Base-by-base conservation (phyloP, 495 filamentous ascomycete genomes). In the Podospora sp. region DNA sequence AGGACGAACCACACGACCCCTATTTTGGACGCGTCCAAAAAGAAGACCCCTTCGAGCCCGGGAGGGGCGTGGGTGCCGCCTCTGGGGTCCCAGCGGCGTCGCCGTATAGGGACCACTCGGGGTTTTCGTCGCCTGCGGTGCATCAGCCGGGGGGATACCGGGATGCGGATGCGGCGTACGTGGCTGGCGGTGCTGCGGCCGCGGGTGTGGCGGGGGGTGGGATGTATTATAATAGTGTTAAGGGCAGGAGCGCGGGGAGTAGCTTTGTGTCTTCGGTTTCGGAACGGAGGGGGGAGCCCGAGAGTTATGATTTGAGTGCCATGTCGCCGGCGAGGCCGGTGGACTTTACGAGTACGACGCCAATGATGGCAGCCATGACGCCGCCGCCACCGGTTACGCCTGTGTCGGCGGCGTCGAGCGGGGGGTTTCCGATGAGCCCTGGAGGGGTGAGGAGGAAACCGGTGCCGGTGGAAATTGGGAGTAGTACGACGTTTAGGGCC, bases 261-360 rank as follows among this genome's bases (percentile, higher is more conserved):
- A 46, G 11, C 12, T 12, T 46, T 46, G 40, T 12, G 40, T 46
- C 29, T 2, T 46, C 40, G 40, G 40, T 4, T 2, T 46, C 29
- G 29, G 16, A 46, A 2, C 6, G 21, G 52, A 12, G 52, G 52
- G n/a, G 5, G 49, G 21, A 22, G 49, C 18, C 49, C 3, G 52
- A 55, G 52, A 55, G 52, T 22, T 55, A 16, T 26, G 52, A 55
- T 55, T 11, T 55, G 52, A 11, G 25, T 2, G 52, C 52, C 2
- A 55, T 55, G 9, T 18, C 40, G 40, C 52, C 52, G n/a, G 52
- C 24, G 20, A 55, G 52, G 52, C 52, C 52, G n/a, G n/a, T n/a
- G 52, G 52, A 55, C 24, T 55, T 55, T 55, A 55, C 52, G 52
- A 55, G 21, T 24, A 55, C 52, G n/a, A 55, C 16, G 9, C 16